These are phyloP conservation scores for Antarctomyces pellizariae DNA, from an alignment of 495 filamentous ascomycete genomes.

Conservation along the genomic window DNA sequence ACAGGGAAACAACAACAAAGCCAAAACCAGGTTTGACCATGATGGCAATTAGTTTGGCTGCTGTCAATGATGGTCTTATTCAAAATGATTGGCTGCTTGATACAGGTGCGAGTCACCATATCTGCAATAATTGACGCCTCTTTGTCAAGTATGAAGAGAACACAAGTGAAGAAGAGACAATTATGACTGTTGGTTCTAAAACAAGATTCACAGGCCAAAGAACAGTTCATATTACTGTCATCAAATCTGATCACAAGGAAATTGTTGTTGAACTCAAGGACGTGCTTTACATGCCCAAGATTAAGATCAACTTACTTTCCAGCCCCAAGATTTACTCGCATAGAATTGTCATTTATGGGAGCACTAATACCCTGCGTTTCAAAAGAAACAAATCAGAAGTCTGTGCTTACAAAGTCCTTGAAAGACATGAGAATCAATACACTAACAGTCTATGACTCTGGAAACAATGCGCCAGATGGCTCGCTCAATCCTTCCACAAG, in stretches of 20 bases:
- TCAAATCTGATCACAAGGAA: background rate
- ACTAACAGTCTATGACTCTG: too few species aligned
- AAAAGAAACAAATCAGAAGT: too few species aligned
- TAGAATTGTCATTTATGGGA: background rate
- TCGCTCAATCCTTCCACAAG: too few species aligned
- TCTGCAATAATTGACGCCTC: background rate
- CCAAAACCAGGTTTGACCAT: background rate
- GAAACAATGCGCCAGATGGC: too few species aligned
- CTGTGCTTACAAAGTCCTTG: too few species aligned
- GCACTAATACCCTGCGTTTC: background rate
- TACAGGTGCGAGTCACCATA: background rate
- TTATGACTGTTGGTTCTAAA: background rate
- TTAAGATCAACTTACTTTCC: background rate
- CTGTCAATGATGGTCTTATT: background rate
- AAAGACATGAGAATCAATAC: too few species aligned
- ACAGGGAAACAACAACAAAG: too few species aligned
- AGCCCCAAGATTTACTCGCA: background rate
- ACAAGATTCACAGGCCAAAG: background rate
- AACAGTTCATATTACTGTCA: background rate
- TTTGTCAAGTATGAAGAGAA: background rate
- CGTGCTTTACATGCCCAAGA: background rate
- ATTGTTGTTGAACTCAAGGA: background rate
- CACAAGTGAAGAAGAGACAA: background rate
- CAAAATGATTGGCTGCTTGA: constrained; percentile 1
- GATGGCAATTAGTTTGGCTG: background rate